These are phyloP conservation scores for Senecio squalidus DNA, from an alignment of 140 eudicot species.

Conservation along the genomic window DNA sequence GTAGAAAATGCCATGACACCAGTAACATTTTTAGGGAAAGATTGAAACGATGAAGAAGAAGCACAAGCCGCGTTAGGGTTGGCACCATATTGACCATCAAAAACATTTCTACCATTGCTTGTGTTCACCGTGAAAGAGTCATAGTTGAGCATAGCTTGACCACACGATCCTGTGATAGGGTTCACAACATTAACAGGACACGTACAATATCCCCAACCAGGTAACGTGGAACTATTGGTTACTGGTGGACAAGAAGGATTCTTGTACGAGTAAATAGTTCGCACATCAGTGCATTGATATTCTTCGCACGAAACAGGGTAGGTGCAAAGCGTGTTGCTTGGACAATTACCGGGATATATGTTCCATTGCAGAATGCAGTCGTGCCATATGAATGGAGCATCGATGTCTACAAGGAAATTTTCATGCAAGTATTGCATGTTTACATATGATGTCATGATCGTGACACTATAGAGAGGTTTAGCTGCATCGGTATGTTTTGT, in stretches of 20 bases:
- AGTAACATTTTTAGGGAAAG: conserved; percentile 15
- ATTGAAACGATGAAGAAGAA: conserved; percentile 10
- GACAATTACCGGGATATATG: conserved; percentile 7
- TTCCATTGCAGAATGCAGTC: conserved; percentile 3
- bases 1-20: conserved; percentile 14
- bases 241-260: neutral
- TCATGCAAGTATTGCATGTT: conserved; percentile 7
- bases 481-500: conserved; percentile 9
- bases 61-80: conserved; percentile 30
- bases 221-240: neutral
- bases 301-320: conserved; percentile 1
- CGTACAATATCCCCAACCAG: neutral
- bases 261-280: neutral
- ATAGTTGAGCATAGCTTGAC: conserved; percentile 14
- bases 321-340: conserved; percentile 4
- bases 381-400: conserved; percentile 28
- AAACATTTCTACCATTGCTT: conserved; percentile 23
- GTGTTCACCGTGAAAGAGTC: conserved; percentile 4
- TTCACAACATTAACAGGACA: conserved; percentile 25
- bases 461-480: conserved; percentile 21
- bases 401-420: conserved; percentile 28
- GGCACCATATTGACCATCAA: neutral
- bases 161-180: conserved; percentile 22
- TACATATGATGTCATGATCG: neutral
- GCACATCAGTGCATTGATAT: neutral